Evolutionary conservation across 441 rosid genomes (phyloP).

Genomic region (Aleurites moluccanus): DNA sequence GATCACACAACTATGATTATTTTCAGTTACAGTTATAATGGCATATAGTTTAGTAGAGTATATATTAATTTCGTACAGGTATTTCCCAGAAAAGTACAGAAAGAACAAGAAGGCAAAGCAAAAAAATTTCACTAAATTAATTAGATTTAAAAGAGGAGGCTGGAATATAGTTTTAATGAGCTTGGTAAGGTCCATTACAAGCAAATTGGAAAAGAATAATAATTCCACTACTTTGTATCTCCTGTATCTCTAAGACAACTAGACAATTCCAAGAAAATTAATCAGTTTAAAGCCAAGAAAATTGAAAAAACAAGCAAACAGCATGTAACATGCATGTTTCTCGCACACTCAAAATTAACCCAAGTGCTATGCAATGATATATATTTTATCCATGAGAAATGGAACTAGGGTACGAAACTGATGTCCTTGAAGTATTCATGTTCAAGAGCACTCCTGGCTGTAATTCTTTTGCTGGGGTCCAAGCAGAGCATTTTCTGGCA

Average conservation of each 20-base stretch:
- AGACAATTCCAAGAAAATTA: background rate
- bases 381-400: slow-evolving; percentile 19
- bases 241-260: background rate
- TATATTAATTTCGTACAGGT: no score
- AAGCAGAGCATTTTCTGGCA: slow-evolving; percentile 90
- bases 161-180: background rate
- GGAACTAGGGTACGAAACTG: slow-evolving; percentile 59
- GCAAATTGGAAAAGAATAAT: background rate
- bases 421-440: slow-evolving; percentile 93
- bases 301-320: no score
- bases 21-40: no score
- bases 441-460: slow-evolving; percentile 85
- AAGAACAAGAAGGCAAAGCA: no score
- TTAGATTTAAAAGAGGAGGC: background rate
- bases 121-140: no score
- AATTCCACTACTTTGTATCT: background rate
- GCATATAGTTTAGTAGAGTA: no score
- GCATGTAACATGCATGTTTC: background rate
- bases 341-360: slow-evolving; percentile 26
- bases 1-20: no score
- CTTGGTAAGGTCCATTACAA: background rate
- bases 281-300: no score
- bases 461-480: slow-evolving; percentile 89
- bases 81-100: no score
- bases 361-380: slow-evolving; percentile 27